A percentile compares a stretch with the other conserved stretches of the same genome.
These are phyloP conservation scores for Lentinula lateritia DNA, from an alignment of 768 basidiomycete species.

Conservation along the genomic window DNA sequence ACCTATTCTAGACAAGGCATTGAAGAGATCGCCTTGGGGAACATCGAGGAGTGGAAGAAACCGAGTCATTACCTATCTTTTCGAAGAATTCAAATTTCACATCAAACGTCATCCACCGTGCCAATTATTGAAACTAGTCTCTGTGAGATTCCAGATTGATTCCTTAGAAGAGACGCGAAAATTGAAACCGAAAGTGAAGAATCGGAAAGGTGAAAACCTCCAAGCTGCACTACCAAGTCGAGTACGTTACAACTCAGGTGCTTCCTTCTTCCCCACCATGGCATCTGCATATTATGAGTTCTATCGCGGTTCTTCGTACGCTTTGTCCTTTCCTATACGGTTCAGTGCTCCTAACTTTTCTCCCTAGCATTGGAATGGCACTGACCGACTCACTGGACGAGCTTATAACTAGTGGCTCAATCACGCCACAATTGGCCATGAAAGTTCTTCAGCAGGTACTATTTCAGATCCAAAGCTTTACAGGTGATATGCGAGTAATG, in stretches of 20 bases:
- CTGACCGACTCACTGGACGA: constrained; percentile 98
- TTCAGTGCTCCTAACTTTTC: neutral
- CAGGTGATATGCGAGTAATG: neutral
- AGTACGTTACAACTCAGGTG: neutral
- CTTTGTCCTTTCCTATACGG: constrained; percentile 12
- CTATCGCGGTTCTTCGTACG: constrained; percentile 87
- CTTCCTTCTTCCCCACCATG: neutral
- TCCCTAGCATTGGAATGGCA: constrained; percentile 86
- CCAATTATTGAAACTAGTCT: no score
- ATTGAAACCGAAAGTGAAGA: no score
- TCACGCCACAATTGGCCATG: constrained; percentile 96
- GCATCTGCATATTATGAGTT: constrained; percentile 70
- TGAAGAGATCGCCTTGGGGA: constrained; percentile 41
- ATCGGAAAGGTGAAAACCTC: no score
- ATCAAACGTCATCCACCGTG: neutral
- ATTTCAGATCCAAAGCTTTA: neutral
- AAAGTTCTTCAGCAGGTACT: constrained; percentile 93
- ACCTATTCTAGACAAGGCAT: constrained; percentile 66
- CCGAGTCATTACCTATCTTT: constrained; percentile 29
- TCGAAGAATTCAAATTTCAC: neutral
- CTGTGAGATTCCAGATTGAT: no score
- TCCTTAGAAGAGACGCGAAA: no score
- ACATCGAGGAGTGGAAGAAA: constrained; percentile 61
- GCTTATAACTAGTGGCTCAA: constrained; percentile 92
- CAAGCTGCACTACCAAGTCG: neutral